Evolutionary conservation across 352 stramenopile genomes (phyloP).

Genomic region (Thraustotheca clavata): DNA sequence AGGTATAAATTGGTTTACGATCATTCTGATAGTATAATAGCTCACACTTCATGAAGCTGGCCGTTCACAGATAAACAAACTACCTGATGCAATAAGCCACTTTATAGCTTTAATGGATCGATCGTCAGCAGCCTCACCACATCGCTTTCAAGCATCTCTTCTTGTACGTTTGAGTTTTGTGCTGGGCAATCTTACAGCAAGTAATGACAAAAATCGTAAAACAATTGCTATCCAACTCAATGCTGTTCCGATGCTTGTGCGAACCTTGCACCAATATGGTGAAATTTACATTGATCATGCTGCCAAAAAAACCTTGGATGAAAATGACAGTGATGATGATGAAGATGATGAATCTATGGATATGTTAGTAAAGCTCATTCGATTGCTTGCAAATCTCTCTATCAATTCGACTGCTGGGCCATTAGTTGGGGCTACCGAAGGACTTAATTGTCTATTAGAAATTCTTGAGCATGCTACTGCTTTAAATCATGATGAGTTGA

Average conservation of each 20-base stretch:
- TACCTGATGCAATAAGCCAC: slow-evolving; percentile 30
- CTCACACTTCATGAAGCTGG: slow-evolving; percentile 67
- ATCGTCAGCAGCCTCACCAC: slow-evolving; percentile 30
- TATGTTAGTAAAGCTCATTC: slow-evolving; percentile 74
- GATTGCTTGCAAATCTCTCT: slow-evolving; percentile 68
- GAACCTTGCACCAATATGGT: slow-evolving; percentile 38
- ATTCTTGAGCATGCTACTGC: slow-evolving; percentile 34
- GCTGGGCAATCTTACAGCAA: slow-evolving; percentile 80
- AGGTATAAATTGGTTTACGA: slow-evolving; percentile 16
- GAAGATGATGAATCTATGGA: slow-evolving; percentile 32
- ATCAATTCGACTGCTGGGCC: slow-evolving; percentile 64
- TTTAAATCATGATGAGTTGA: slow-evolving; percentile 61
- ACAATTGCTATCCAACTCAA: slow-evolving; percentile 31
- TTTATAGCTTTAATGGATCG: slow-evolving; percentile 43
- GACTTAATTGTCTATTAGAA: slow-evolving; percentile 34
- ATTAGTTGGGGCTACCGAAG: slow-evolving; percentile 30
- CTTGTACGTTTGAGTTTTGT: slow-evolving; percentile 74
- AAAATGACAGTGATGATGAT: slow-evolving; percentile 10
- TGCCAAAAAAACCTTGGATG: not conserved
- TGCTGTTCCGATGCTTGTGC: slow-evolving; percentile 33
- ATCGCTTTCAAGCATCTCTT: slow-evolving; percentile 40
- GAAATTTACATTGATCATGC: slow-evolving; percentile 26
- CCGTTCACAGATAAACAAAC: slow-evolving; percentile 56
- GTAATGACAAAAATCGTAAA: slow-evolving; percentile 65
- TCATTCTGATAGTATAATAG: no score